Evolutionary conservation across 2,329 filamentous ascomycete species (phyloP).

Genomic region (Rhynchosporium agropyri): DNA sequence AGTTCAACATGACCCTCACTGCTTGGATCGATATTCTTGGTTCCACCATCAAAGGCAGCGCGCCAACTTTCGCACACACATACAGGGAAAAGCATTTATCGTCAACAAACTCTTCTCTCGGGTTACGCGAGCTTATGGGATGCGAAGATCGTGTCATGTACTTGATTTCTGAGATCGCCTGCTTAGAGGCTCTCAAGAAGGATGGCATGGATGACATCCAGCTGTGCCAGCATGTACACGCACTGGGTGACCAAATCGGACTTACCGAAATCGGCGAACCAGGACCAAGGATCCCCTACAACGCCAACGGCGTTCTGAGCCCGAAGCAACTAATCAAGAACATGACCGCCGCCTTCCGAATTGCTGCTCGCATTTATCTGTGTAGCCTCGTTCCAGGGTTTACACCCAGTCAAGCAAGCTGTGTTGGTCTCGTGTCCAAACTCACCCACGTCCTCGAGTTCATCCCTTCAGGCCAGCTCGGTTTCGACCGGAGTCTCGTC

Average conservation of each 20-base stretch:
- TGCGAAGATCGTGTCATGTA: slow-evolving; percentile 98
- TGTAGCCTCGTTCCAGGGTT: slow-evolving; percentile 92
- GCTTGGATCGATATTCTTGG: slow-evolving; percentile 98
- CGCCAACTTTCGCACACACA: slow-evolving; percentile 88
- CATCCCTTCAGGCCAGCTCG: slow-evolving; percentile 78
- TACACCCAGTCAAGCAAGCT: slow-evolving; percentile 72
- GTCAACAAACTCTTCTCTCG: slow-evolving; percentile 59
- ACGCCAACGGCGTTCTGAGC: slow-evolving; percentile 72
- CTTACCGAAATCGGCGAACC: slow-evolving; percentile 69
- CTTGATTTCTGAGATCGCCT: slow-evolving; percentile 95
- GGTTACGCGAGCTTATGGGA: slow-evolving; percentile 91
- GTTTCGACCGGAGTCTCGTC: slow-evolving; percentile 86
- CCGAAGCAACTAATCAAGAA: slow-evolving; percentile 84
- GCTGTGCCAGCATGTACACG: slow-evolving; percentile 85
- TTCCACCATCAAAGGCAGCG: slow-evolving; percentile 84
- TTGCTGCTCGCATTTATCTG: slow-evolving; percentile 94
- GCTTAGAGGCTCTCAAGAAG: slow-evolving; percentile 84
- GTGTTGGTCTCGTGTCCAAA: slow-evolving; percentile 75
- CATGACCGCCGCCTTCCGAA: slow-evolving; percentile 87
- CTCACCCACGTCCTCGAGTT: slow-evolving; percentile 75
- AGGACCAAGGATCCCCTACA: slow-evolving; percentile 62
- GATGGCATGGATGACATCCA: slow-evolving; percentile 83
- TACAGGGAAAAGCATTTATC: slow-evolving; percentile 93
- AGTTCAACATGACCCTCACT: slow-evolving; percentile 94
- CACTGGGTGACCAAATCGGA: slow-evolving; percentile 85